Evolutionary conservation across 1,284 basidiomycete genomes (phyloP).

Genomic region (Athelia sp.): DNA sequence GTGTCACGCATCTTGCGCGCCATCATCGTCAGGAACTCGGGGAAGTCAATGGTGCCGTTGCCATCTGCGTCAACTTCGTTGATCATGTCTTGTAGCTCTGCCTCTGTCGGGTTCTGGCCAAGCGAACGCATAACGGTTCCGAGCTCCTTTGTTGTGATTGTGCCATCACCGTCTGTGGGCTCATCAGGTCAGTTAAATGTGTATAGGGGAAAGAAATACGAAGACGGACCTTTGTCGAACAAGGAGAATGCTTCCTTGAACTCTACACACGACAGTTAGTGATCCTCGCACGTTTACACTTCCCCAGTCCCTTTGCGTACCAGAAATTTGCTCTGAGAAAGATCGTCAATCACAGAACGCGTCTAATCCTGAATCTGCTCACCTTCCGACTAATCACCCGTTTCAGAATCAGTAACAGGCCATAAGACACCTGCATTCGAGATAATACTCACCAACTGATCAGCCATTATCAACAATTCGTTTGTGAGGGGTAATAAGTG

Average conservation of each 20-base stretch:
- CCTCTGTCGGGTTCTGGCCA: conserved; percentile 95
- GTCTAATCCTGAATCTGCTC: conserved; percentile 17
- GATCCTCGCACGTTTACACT: neutral
- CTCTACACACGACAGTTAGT: conserved; percentile 35
- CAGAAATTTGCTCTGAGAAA: conserved; percentile 62
- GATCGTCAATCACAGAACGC: conserved; percentile 4
- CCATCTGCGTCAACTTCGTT: conserved; percentile 83
- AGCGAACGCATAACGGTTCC: conserved; percentile 97
- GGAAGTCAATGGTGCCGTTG: conserved; percentile 93
- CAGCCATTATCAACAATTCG: conserved; percentile 43
- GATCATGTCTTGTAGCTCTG: conserved; percentile 96
- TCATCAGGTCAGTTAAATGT: neutral
- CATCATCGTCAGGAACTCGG: conserved; percentile 96
- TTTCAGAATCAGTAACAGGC: conserved; percentile 10
- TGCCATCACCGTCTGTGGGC: conserved; percentile 89
- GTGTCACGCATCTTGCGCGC: conserved; percentile 94
- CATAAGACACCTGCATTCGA: conserved; percentile 3
- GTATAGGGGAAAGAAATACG: conserved; percentile 1
- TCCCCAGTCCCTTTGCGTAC: conserved; percentile 30
- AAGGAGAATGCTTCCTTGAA: conserved; percentile 92
- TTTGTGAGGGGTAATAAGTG: no score
- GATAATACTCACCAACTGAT: conserved; percentile 57
- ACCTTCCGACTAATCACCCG: conserved; percentile 54
- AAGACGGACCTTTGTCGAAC: conserved; percentile 82
- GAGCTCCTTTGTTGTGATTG: conserved; percentile 93